Conservation (phyloP, 495 filamentous ascomycete genomes). For the Talaromyces thailandensis region DNA sequence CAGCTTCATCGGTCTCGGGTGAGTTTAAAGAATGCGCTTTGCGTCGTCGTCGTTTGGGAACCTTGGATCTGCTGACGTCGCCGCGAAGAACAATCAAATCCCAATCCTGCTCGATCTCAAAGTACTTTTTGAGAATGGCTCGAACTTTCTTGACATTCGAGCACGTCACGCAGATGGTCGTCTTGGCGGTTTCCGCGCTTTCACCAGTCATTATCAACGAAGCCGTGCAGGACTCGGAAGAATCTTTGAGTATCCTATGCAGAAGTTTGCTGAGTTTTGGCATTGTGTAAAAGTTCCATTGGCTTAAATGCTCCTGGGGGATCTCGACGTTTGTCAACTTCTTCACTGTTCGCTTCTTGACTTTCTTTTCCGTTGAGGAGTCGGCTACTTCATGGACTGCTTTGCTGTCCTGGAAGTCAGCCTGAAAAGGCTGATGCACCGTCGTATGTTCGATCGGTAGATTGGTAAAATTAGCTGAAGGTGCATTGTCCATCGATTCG, state of each 20-base stretch:
- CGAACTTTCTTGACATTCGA: conserved; percentile 62
- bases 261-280: conserved; percentile 62
- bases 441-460: conserved; percentile 8
- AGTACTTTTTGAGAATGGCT: conserved; percentile 61
- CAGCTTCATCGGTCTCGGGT: conserved; percentile 19
- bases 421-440: not conserved
- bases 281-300: conserved; percentile 65
- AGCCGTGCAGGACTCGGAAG: conserved; percentile 62
- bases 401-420: conserved; percentile 12
- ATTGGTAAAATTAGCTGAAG: conserved; percentile 11
- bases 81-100: conserved; percentile 56
- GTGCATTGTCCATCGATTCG: conserved; percentile 5
- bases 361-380: conserved; percentile 17
- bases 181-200: conserved; percentile 51
- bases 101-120: conserved; percentile 55
- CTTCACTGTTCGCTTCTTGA: conserved; percentile 35
- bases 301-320: conserved; percentile 51
- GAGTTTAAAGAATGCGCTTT: conserved; percentile 29
- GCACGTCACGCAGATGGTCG: conserved; percentile 70
- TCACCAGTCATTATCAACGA: conserved; percentile 69
- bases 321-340: conserved; percentile 40
- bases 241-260: conserved; percentile 49
- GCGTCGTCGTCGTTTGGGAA: conserved; percentile 35
- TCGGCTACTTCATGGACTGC: conserved; percentile 9
- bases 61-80: conserved; percentile 60